Evolutionary conservation across 73 alveolate genomes (phyloP).

Genomic region (Paramecium tetraurelia): DNA sequence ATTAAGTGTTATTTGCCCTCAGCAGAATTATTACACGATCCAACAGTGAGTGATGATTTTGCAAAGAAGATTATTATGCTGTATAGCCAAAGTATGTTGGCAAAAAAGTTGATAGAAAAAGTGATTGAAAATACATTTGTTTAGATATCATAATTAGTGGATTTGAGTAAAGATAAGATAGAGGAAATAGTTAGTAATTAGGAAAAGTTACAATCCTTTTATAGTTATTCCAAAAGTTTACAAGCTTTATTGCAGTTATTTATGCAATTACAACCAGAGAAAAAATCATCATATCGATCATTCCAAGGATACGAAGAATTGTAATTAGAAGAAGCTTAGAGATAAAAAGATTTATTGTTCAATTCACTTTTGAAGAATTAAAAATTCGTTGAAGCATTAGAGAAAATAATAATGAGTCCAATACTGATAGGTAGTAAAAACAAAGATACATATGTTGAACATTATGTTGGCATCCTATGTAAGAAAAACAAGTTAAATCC

Average conservation of each 20-base stretch:
- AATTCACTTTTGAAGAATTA: slow-evolving; percentile 3
- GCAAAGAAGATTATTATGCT: slow-evolving; percentile 37
- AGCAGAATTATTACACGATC: slow-evolving; percentile 16
- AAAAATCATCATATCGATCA: neutral
- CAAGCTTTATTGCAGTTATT: neutral
- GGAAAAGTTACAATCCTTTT: neutral
- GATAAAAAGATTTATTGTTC: slow-evolving; percentile 32
- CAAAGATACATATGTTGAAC: slow-evolving; percentile 32
- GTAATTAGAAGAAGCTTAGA: slow-evolving; percentile 12
- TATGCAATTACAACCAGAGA: slow-evolving; percentile 10
- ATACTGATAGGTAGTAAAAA: slow-evolving; percentile 26
- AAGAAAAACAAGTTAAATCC: slow-evolving; percentile 27
- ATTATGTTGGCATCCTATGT: neutral
- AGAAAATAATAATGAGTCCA: slow-evolving; percentile 28
- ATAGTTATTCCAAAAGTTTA: slow-evolving; percentile 13
- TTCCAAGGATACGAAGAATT: slow-evolving; percentile 42
- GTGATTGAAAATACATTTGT: slow-evolving; percentile 14
- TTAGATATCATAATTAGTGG: neutral
- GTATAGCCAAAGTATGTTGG: slow-evolving; percentile 31
- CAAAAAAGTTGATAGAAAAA: slow-evolving; percentile 13
- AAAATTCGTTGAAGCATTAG: slow-evolving; percentile 31
- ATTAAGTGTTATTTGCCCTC: slow-evolving; percentile 27
- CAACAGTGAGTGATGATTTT: slow-evolving; percentile 43
- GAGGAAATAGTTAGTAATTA: slow-evolving; percentile 15
- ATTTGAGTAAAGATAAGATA: slow-evolving; percentile 43